Percentiles rank a stretch among this genome's conserved stretches.
Evolutionary conservation across 2,329 filamentous ascomycete species (phyloP).

Genomic region (Stenocarpella maydis): DNA sequence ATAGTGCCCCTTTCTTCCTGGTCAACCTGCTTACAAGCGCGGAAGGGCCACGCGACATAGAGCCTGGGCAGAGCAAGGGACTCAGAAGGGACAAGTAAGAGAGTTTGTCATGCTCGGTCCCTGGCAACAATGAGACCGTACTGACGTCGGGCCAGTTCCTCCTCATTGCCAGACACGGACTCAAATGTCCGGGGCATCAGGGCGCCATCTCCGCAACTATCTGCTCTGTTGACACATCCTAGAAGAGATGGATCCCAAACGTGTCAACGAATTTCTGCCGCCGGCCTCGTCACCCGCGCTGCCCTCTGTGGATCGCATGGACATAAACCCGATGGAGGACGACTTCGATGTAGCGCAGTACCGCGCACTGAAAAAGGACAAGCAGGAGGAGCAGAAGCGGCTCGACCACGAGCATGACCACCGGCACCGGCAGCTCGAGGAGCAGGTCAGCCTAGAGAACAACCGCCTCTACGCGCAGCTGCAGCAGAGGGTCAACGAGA

Average conservation of each 20-base stretch:
- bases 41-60: not conserved
- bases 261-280: constrained; percentile 32
- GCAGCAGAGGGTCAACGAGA: constrained; percentile 30
- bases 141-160: not conserved
- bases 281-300: not conserved
- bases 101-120: not conserved
- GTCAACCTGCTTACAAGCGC: not conserved
- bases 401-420: constrained; percentile 27
- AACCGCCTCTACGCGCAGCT: constrained; percentile 28
- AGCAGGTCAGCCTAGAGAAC: constrained; percentile 25
- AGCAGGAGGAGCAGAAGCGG: constrained; percentile 31
- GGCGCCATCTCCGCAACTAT: not conserved
- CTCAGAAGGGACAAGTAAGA: not conserved
- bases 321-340: constrained; percentile 21
- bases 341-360: constrained; percentile 31
- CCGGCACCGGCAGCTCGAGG: constrained; percentile 17
- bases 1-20: not conserved
- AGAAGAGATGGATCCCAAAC: constrained; percentile 26
- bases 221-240: not conserved
- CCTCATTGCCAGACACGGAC: not conserved
- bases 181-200: constrained; percentile 6
- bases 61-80: not conserved
- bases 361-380: constrained; percentile 30
- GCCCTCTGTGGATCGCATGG: not conserved
- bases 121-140: not conserved